phyloP scores from a whole-genome alignment of 2,329 filamentous ascomycete genomes.

The Microascus cirrosus region DNA sequence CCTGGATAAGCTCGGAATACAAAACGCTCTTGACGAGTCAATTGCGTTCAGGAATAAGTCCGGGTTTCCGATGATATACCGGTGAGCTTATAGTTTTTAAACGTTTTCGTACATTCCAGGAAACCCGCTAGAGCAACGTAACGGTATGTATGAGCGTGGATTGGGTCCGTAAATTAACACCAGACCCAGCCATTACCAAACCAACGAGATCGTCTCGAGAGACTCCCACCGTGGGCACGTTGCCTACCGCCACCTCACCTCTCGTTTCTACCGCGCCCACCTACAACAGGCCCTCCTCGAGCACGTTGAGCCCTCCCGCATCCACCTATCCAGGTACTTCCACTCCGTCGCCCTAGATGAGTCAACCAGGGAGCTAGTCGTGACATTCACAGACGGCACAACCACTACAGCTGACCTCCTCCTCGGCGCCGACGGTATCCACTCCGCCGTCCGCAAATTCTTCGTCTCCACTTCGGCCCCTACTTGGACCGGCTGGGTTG shows the following conservation, averaged over 20 bases:
- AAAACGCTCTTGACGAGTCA: slow-evolving; percentile 28
- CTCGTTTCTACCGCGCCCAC: slow-evolving; percentile 35
- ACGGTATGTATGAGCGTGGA: neutral
- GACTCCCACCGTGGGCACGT: slow-evolving; percentile 27
- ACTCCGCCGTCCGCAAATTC: slow-evolving; percentile 30
- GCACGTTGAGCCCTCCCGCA: slow-evolving; percentile 25
- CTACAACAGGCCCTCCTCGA: slow-evolving; percentile 34
- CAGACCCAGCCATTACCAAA: slow-evolving; percentile 24
- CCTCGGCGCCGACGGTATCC: slow-evolving; percentile 41
- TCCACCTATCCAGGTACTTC: slow-evolving; percentile 32
- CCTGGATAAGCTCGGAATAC: slow-evolving; percentile 35
- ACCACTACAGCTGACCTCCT: slow-evolving; percentile 31
- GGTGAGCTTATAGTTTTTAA: slow-evolving; percentile 14
- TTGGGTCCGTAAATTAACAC: slow-evolving; percentile 5
- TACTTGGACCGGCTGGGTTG: slow-evolving; percentile 29
- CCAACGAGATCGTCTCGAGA: slow-evolving; percentile 30
- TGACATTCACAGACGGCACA: slow-evolving; percentile 33
- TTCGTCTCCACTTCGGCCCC: slow-evolving; percentile 28
- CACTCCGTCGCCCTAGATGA: slow-evolving; percentile 19
- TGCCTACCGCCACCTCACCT: slow-evolving; percentile 24
- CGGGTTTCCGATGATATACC: slow-evolving; percentile 31
- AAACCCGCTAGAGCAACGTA: neutral
- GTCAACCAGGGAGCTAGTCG: slow-evolving; percentile 16
- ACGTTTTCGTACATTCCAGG: neutral
- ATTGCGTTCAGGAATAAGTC: slow-evolving; percentile 27